Conservation (phyloP, 495 filamentous ascomycete species). For the Patellaria atrata region DNA sequence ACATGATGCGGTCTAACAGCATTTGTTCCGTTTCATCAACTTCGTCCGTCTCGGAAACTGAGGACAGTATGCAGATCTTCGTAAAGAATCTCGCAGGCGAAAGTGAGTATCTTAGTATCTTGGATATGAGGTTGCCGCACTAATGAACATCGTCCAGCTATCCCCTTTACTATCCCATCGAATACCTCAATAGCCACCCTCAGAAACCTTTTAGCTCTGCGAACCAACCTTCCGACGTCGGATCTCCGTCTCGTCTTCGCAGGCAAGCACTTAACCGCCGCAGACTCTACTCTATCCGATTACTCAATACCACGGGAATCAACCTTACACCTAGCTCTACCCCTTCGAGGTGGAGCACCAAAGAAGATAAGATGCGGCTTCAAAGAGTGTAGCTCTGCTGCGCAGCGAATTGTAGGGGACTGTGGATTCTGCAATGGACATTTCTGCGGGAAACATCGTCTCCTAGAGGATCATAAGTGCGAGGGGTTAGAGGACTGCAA, state of each 20-base stretch:
- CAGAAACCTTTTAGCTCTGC: conserved; percentile 32
- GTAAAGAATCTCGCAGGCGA: conserved; percentile 34
- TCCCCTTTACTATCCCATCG: conserved; percentile 31
- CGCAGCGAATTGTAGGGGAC: conserved; percentile 87
- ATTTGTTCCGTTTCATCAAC: conserved; percentile 24
- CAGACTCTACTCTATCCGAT: conserved; percentile 18
- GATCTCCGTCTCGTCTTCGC: conserved; percentile 32
- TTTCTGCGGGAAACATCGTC: conserved; percentile 85
- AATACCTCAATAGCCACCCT: conserved; percentile 31
- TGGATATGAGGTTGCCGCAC: neutral
- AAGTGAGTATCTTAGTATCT: conserved; percentile 26
- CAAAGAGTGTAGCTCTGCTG: conserved; percentile 72
- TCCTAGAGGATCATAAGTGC: conserved; percentile 89
- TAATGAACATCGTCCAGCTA: conserved; percentile 23
- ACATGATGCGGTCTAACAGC: conserved; percentile 26
- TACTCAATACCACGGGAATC: conserved; percentile 29
- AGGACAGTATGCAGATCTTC: conserved; percentile 37
- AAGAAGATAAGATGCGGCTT: conserved; percentile 78
- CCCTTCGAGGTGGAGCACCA: conserved; percentile 36
- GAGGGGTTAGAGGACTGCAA: conserved; percentile 93
- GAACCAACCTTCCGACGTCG: conserved; percentile 27
- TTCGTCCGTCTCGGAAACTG: conserved; percentile 18
- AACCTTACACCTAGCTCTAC: conserved; percentile 30
- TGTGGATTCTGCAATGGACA: conserved; percentile 88
- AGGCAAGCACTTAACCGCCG: conserved; percentile 32